Evolutionary conservation across 2,329 filamentous ascomycete species (phyloP).

Genomic region (Verticillium nubilum): DNA sequence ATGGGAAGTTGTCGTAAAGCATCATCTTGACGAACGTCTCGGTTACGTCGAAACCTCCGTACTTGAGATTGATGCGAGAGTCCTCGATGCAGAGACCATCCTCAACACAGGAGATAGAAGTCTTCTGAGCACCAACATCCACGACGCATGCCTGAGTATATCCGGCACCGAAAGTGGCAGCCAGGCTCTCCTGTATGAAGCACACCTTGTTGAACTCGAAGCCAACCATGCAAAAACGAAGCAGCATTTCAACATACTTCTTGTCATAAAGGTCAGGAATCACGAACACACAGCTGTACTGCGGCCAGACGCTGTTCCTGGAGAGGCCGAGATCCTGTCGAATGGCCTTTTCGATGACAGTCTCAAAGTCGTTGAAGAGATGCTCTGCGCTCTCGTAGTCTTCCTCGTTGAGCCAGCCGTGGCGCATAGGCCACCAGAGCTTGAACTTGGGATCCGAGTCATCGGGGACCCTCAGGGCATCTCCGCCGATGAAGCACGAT

Average conservation of each 20-base stretch:
- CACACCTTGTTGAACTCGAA: conserved; percentile 86
- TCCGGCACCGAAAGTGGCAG: conserved; percentile 89
- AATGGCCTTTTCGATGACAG: conserved; percentile 80
- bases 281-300: conserved; percentile 95
- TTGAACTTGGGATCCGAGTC: conserved; percentile 85
- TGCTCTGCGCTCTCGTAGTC: conserved; percentile 78
- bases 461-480: conserved; percentile 83
- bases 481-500: conserved; percentile 71
- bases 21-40: conserved; percentile 97
- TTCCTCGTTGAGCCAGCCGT: conserved; percentile 84
- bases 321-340: conserved; percentile 76
- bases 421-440: conserved; percentile 83
- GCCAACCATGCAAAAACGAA: conserved; percentile 82
- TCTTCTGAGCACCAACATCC: conserved; percentile 95
- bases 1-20: conserved; percentile 93
- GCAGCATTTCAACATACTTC: conserved; percentile 75
- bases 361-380: conserved; percentile 80
- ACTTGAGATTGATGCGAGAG: conserved; percentile 92
- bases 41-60: conserved; percentile 86
- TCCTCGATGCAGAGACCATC: conserved; percentile 94
- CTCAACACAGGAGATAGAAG: conserved; percentile 92
- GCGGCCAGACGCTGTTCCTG: conserved; percentile 73
- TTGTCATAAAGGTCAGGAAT: conserved; percentile 97
- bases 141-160: conserved; percentile 94
- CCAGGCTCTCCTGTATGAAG: conserved; percentile 94